phyloP scores from a whole-genome alignment of 2,329 filamentous ascomycete species.

The Sarocladium brachiariae region DNA sequence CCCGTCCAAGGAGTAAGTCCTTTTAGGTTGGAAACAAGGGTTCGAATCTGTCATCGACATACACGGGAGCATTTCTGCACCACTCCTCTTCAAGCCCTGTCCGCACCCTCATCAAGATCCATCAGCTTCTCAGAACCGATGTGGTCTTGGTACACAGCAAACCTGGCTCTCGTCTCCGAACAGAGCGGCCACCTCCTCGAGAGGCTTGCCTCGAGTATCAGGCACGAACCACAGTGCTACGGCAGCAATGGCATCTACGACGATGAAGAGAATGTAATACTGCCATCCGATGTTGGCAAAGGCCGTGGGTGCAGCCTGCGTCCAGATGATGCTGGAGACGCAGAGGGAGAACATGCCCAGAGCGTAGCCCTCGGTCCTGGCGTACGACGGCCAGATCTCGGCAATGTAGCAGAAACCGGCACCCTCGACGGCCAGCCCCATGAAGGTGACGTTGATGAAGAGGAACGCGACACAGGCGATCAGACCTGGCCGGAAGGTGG shows the following conservation, averaged over 20 bases:
- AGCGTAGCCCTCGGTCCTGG: slow-evolving; percentile 8
- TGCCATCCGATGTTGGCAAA: slow-evolving; percentile 10
- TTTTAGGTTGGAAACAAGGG: no score
- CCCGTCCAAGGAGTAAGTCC: no score
- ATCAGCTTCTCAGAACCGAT: neutral
- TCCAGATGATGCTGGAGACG: slow-evolving; percentile 10
- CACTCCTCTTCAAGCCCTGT: neutral
- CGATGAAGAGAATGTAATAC: slow-evolving; percentile 10
- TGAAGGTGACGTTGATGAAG: slow-evolving; percentile 8
- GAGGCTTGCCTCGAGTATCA: slow-evolving; percentile 6
- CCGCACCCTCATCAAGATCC: neutral
- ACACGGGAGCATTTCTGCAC: no score
- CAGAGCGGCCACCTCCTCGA: slow-evolving; percentile 7
- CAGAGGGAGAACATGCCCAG: slow-evolving; percentile 9
- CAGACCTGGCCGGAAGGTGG: neutral
- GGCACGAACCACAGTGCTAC: neutral
- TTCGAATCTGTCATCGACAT: no score
- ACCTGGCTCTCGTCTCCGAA: slow-evolving; percentile 1
- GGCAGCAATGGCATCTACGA: neutral
- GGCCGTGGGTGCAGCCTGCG: slow-evolving; percentile 6
- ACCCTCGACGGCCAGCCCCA: slow-evolving; percentile 10
- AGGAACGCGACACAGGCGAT: slow-evolving; percentile 7
- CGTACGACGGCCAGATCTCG: slow-evolving; percentile 11
- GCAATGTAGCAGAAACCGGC: slow-evolving; percentile 11
- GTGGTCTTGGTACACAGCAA: neutral